Conservation (phyloP, 352 stramenopile genomes). For the Plasmopara muralis region DNA sequence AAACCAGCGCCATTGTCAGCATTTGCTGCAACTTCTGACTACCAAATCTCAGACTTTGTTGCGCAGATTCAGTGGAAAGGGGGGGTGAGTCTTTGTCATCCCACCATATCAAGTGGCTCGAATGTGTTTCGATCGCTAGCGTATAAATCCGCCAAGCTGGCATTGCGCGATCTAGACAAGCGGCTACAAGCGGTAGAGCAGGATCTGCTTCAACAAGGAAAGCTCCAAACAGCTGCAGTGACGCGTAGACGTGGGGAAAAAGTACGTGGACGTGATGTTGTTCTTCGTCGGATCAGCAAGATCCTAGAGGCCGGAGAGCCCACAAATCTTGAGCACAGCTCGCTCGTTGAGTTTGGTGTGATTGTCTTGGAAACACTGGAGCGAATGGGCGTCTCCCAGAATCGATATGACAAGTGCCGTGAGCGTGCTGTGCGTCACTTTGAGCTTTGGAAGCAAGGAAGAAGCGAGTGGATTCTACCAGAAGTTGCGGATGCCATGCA, state of each 20-base stretch:
- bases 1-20: constrained; percentile 37
- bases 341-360: constrained; percentile 63
- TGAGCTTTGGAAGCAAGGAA: constrained; percentile 42
- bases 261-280: constrained; percentile 59
- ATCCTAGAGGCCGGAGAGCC: constrained; percentile 63
- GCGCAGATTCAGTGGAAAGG: constrained; percentile 57
- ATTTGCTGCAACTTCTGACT: constrained; percentile 11
- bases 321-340: constrained; percentile 41
- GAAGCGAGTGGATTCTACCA: constrained; percentile 60
- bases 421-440: constrained; percentile 40
- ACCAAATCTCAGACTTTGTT: constrained; percentile 49
- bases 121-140: constrained; percentile 62
- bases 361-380: constrained; percentile 71
- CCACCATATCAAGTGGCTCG: constrained; percentile 30
- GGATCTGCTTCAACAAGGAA: constrained; percentile 37
- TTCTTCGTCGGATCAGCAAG: constrained; percentile 57
- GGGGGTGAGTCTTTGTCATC: constrained; percentile 59
- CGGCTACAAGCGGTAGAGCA: constrained; percentile 56
- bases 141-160: constrained; percentile 55
- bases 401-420: constrained; percentile 46
- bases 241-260: constrained; percentile 45
- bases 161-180: constrained; percentile 63
- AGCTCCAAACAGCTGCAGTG: constrained; percentile 39
- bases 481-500: constrained; percentile 61
- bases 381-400: constrained; percentile 50